Conservation (phyloP, 331 rosid genomes). For the Erythrophleum ivorense region DNA sequence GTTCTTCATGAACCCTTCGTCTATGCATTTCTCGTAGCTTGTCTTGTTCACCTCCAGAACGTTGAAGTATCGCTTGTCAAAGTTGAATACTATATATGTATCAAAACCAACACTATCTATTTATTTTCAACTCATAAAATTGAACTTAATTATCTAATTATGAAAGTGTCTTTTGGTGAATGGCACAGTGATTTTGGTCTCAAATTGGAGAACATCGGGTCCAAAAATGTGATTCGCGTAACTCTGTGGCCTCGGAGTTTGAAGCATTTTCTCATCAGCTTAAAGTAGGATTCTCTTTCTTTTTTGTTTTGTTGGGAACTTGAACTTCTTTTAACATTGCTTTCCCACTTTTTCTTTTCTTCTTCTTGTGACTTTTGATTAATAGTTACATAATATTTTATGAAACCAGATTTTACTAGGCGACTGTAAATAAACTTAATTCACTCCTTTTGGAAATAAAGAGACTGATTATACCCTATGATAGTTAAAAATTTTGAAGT, state of each 20-base stretch:
- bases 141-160: background rate
- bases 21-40: conserved; percentile 64
- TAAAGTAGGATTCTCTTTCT: conserved; percentile 36
- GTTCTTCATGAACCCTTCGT: conserved; percentile 58
- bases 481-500: too few species aligned
- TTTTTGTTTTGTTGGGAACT: background rate
- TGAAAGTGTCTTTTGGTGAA: background rate
- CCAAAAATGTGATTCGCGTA: conserved; percentile 27
- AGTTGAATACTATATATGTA: conserved; percentile 49
- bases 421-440: background rate
- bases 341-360: background rate
- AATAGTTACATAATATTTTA: background rate
- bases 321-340: background rate
- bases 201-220: background rate
- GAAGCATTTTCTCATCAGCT: conserved; percentile 38
- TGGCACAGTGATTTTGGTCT: background rate
- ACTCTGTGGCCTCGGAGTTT: conserved; percentile 9
- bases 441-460: background rate
- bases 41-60: conserved; percentile 81
- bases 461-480: too few species aligned
- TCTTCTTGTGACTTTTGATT: background rate
- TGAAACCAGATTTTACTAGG: background rate
- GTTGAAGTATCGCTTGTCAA: conserved; percentile 66
- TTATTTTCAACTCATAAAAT: background rate
- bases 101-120: background rate